phyloP scores from a whole-genome alignment of 352 stramenopile species.

The Aphanomyces euteiches region DNA sequence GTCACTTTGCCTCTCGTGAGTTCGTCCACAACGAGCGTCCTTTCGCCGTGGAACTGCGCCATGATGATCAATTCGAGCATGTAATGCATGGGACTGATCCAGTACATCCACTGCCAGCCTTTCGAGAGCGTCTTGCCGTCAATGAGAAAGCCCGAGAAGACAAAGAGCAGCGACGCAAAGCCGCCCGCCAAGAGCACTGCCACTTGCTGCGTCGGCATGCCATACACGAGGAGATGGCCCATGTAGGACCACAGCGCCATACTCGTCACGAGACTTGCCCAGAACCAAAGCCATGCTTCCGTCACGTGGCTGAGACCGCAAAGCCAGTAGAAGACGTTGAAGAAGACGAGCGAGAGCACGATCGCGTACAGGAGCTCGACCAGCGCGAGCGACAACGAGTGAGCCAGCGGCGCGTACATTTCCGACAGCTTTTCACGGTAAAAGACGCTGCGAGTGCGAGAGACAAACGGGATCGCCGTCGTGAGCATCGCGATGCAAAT shows the following conservation, averaged over 20 bases:
- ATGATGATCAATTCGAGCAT: constrained; percentile 25
- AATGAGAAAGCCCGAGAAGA: constrained; percentile 24
- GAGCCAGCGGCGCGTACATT: constrained; percentile 16
- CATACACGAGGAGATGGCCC: constrained; percentile 13
- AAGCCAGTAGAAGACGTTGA: constrained; percentile 22
- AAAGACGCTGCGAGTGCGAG: neutral
- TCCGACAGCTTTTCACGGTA: constrained; percentile 17
- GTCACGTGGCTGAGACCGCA: neutral
- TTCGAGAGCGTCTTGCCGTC: constrained; percentile 21
- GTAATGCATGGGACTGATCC: constrained; percentile 25
- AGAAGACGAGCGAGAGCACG: constrained; percentile 1
- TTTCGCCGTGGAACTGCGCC: constrained; percentile 21
- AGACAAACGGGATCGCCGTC: constrained; percentile 29
- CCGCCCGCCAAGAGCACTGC: constrained; percentile 9
- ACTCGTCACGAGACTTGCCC: neutral
- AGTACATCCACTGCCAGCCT: constrained; percentile 30
- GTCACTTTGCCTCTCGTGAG: neutral
- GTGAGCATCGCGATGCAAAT: constrained; percentile 34
- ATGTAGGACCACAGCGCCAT: constrained; percentile 17
- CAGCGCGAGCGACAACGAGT: neutral
- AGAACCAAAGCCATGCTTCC: constrained; percentile 17
- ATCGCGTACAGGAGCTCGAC: constrained; percentile 5
- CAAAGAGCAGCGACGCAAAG: constrained; percentile 6
- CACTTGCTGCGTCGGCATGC: constrained; percentile 11
- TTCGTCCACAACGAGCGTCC: neutral